Evolutionary conservation across 495 filamentous ascomycete genomes (phyloP).

Genomic region (Daldinia caldariorum): DNA sequence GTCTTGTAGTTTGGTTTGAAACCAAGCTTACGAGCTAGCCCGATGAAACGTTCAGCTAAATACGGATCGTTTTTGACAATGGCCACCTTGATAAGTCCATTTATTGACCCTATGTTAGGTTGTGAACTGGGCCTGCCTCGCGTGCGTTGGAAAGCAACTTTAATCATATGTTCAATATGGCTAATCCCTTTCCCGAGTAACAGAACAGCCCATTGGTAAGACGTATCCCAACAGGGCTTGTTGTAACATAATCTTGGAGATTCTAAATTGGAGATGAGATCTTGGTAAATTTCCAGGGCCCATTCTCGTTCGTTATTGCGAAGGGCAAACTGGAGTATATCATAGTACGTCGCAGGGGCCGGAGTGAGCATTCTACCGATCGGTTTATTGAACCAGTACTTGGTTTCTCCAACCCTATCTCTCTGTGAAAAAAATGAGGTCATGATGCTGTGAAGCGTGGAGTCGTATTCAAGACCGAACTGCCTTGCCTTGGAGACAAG

Average conservation of each 20-base stretch:
- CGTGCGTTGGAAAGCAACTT: slow-evolving; percentile 64
- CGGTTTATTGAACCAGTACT: slow-evolving; percentile 72
- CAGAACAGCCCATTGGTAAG: slow-evolving; percentile 79
- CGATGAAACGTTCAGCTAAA: slow-evolving; percentile 75
- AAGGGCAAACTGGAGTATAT: slow-evolving; percentile 60
- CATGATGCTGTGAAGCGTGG: slow-evolving; percentile 59
- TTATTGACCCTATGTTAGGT: slow-evolving; percentile 77
- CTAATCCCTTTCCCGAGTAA: slow-evolving; percentile 72
- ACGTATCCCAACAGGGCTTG: slow-evolving; percentile 71
- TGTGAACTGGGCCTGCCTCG: slow-evolving; percentile 52
- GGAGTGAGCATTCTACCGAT: slow-evolving; percentile 55
- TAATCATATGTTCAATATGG: slow-evolving; percentile 73
- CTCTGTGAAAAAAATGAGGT: slow-evolving; percentile 61
- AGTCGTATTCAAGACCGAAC: slow-evolving; percentile 48
- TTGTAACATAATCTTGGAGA: slow-evolving; percentile 39
- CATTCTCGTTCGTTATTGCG: slow-evolving; percentile 68
- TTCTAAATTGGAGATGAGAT: slow-evolving; percentile 58
- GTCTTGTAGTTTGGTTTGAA: slow-evolving; percentile 73
- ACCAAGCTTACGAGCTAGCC: slow-evolving; percentile 67
- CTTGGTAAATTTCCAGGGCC: slow-evolving; percentile 69
- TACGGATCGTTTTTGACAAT: slow-evolving; percentile 74
- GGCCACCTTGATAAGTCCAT: slow-evolving; percentile 77
- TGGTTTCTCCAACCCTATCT: slow-evolving; percentile 63
- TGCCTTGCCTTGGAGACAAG: slow-evolving; percentile 50
- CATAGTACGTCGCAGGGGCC: slow-evolving; percentile 57